Evolutionary conservation across 441 rosid genomes (phyloP).

Genomic region (Capsella rubella): DNA sequence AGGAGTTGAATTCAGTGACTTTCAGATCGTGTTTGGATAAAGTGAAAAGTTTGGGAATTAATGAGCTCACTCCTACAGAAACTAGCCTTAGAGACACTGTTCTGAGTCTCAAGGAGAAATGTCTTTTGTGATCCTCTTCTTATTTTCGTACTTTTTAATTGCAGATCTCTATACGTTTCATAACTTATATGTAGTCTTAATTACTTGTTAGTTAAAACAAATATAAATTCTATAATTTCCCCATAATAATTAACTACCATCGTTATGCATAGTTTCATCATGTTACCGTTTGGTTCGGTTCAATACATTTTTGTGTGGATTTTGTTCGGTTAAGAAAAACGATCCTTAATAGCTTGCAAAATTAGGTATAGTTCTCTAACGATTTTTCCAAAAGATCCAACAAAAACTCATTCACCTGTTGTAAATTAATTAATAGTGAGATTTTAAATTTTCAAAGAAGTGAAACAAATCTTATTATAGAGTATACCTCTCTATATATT

Average conservation of each 20-base stretch:
- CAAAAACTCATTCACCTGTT: background rate
- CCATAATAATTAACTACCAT: background rate
- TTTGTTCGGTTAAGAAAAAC: background rate
- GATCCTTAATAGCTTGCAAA: background rate
- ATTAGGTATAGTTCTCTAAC: background rate
- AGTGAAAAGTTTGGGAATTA: constrained; percentile 56
- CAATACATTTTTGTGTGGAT: background rate
- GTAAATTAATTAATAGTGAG: background rate
- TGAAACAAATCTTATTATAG: background rate
- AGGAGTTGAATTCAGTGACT: constrained; percentile 6
- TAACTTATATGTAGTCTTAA: background rate
- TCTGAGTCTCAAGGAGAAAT: constrained; percentile 59
- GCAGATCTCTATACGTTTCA: background rate
- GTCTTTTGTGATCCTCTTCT: background rate
- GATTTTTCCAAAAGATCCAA: background rate
- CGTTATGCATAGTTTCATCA: background rate
- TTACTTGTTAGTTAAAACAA: background rate
- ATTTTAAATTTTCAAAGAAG: background rate
- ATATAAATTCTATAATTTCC: background rate
- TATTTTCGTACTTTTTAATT: background rate
- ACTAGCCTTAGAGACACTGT: constrained; percentile 61
- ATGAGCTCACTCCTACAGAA: constrained; percentile 55
- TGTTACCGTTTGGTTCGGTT: background rate
- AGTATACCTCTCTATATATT: background rate
- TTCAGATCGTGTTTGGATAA: constrained; percentile 56